A percentile compares a stretch with the other conserved stretches of the same genome.
These are phyloP conservation scores for Colletotrichum eleusines DNA, from an alignment of 2,329 filamentous ascomycete genomes.

Conservation along the genomic window DNA sequence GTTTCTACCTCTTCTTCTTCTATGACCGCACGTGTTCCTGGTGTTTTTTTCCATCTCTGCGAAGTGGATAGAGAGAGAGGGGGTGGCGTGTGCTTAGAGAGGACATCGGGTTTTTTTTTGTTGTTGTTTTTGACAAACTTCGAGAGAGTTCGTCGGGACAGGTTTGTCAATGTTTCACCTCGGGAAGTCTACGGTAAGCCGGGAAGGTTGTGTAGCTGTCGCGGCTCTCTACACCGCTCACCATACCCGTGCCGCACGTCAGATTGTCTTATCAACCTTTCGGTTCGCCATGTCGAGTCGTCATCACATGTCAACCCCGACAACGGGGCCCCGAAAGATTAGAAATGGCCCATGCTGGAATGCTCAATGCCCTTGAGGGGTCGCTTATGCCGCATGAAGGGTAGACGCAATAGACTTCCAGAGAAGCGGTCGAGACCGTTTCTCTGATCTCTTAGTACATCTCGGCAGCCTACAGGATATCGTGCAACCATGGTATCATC, in stretches of 20 bases:
- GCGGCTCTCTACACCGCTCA: conserved; percentile 22
- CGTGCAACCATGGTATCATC: background rate
- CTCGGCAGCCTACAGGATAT: too few species aligned
- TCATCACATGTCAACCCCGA: conserved; percentile 32
- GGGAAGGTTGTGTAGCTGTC: conserved; percentile 9
- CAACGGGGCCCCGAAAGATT: conserved; percentile 10
- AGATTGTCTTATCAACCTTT: background rate
- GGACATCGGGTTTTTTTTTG: background rate
- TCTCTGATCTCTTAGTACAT: background rate
- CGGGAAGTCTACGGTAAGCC: conserved; percentile 32
- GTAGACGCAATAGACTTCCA: conserved; percentile 9
- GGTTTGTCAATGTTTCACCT: conserved; percentile 37
- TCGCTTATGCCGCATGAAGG: conserved; percentile 23
- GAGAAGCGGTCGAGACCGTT: background rate
- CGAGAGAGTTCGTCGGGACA: conserved; percentile 32
- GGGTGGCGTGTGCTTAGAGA: conserved; percentile 14
- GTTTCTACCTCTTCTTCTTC: background rate
- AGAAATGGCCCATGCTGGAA: conserved; percentile 16
- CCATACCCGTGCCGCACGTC: conserved; percentile 7
- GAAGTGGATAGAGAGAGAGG: background rate
- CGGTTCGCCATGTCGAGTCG: background rate
- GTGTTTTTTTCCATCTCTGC: background rate
- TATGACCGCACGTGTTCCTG: background rate
- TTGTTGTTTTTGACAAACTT: background rate
- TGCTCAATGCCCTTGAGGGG: background rate